These are phyloP conservation scores for Sabuloglossum arenarium DNA, from an alignment of 495 filamentous ascomycete genomes.

Conservation along the genomic window DNA sequence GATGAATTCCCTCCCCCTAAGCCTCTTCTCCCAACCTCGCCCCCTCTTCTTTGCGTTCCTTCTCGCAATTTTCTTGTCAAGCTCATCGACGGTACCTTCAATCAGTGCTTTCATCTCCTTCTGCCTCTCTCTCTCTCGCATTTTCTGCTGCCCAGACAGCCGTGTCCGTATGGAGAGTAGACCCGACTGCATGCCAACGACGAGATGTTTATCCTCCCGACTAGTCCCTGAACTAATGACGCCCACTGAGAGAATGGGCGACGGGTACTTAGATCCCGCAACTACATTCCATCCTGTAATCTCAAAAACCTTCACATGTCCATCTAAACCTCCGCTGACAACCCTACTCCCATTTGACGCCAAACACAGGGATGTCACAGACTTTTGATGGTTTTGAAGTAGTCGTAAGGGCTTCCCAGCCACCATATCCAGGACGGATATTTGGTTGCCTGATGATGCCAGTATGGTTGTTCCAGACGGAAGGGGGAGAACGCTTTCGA, in stretches of 20 bases:
- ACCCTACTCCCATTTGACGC: constrained; percentile 62
- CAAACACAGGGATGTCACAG: constrained; percentile 63
- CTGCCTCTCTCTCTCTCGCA: constrained; percentile 51
- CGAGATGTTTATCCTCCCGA: constrained; percentile 69
- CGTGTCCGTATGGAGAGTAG: constrained; percentile 73
- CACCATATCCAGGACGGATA: constrained; percentile 85
- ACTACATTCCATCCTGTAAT: constrained; percentile 84
- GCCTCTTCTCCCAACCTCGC: constrained; percentile 42
- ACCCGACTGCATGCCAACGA: constrained; percentile 84
- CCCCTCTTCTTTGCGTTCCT: constrained; percentile 45
- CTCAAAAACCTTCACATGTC: constrained; percentile 92
- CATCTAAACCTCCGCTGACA: constrained; percentile 74
- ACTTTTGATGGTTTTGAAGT: constrained; percentile 92
- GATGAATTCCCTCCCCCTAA: constrained; percentile 59
- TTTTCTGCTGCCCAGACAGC: constrained; percentile 62
- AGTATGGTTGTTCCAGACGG: constrained; percentile 69
- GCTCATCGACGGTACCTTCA: constrained; percentile 50
- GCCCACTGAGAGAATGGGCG: constrained; percentile 64
- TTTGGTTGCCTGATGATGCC: constrained; percentile 66
- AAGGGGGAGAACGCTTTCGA: constrained; percentile 73
- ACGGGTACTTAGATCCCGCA: constrained; percentile 74
- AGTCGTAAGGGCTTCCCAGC: constrained; percentile 71
- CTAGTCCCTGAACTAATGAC: constrained; percentile 44
- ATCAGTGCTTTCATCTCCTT: constrained; percentile 75
- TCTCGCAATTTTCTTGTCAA: constrained; percentile 41